phyloP scores from a whole-genome alignment of 78 protist species.

The Dictyostelium capitatum region DNA sequence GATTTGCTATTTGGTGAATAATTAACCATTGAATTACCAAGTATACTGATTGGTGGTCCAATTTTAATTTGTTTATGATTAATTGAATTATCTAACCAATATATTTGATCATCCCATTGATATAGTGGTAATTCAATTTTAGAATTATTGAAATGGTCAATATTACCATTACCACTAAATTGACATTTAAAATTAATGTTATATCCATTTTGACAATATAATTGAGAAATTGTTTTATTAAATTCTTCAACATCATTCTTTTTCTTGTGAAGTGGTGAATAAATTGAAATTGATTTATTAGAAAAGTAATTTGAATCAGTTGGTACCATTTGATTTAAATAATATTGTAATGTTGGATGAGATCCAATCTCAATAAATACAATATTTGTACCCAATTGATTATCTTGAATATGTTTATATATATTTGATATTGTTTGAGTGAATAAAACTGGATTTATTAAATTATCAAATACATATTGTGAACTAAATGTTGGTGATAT shows the following conservation, averaged over 20 bases:
- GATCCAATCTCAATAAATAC: constrained; percentile 53
- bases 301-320: background rate
- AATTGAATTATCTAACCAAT: background rate
- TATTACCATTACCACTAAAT: background rate
- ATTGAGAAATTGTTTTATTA: background rate
- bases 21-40: background rate
- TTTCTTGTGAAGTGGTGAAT: background rate
- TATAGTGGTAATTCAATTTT: background rate
- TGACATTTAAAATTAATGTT: background rate
- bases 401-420: constrained; percentile 20
- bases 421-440: constrained; percentile 36
- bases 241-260: constrained; percentile 3
- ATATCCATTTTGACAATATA: background rate
- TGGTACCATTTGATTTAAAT: background rate
- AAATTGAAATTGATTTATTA: background rate
- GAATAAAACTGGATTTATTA: constrained; percentile 33
- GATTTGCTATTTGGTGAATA: background rate
- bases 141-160: background rate
- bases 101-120: constrained; percentile 32
- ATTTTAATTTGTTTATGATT: background rate
- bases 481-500: background rate
- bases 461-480: background rate
- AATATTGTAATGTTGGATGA: constrained; percentile 51
- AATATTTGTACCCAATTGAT: background rate
- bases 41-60: background rate